These are phyloP conservation scores for Cercophora newfieldiana DNA, from an alignment of 495 filamentous ascomycete genomes.

Conservation along the genomic window DNA sequence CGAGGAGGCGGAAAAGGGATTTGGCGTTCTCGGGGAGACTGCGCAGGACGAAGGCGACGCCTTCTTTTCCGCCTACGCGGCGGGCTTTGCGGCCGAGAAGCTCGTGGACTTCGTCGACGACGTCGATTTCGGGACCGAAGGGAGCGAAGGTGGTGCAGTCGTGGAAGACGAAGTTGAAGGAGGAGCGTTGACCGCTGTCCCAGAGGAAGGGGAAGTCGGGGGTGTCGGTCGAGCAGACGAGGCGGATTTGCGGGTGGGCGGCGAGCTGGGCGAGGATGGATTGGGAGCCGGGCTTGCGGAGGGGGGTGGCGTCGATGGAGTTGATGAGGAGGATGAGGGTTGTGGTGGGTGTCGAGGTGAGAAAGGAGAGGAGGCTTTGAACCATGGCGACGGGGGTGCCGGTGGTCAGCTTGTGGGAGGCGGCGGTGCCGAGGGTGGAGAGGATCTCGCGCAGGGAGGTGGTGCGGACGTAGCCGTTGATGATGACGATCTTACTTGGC, in stretches of 20 bases:
- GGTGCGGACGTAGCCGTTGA: constrained; percentile 83
- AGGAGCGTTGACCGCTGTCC: constrained; percentile 76
- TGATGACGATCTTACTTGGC: constrained; percentile 67
- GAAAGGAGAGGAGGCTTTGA: constrained; percentile 55
- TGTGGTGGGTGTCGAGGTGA: constrained; percentile 44
- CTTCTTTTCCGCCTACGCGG: constrained; percentile 83
- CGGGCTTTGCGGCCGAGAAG: constrained; percentile 82
- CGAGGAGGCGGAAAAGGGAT: constrained; percentile 77
- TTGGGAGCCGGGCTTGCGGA: constrained; percentile 71
- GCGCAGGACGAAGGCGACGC: constrained; percentile 86
- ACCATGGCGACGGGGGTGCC: constrained; percentile 54
- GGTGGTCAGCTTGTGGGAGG: constrained; percentile 44
- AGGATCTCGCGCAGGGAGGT: constrained; percentile 79
- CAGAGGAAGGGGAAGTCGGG: constrained; percentile 86
- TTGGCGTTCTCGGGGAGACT: constrained; percentile 90
- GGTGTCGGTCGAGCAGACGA: constrained; percentile 82
- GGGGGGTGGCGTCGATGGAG: constrained; percentile 75
- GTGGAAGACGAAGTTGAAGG: constrained; percentile 86
- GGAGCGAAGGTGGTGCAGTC: constrained; percentile 88
- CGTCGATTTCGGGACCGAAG: constrained; percentile 70
- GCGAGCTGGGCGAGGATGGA: constrained; percentile 73
- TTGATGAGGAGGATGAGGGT: constrained; percentile 68
- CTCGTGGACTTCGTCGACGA: constrained; percentile 83
- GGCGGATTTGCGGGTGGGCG: constrained; percentile 67
- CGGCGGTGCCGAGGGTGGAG: constrained; percentile 64